These are phyloP conservation scores for Coemansia sp. DNA, from an alignment of 192 early-diverging fungal genomes.

Conservation along the genomic window DNA sequence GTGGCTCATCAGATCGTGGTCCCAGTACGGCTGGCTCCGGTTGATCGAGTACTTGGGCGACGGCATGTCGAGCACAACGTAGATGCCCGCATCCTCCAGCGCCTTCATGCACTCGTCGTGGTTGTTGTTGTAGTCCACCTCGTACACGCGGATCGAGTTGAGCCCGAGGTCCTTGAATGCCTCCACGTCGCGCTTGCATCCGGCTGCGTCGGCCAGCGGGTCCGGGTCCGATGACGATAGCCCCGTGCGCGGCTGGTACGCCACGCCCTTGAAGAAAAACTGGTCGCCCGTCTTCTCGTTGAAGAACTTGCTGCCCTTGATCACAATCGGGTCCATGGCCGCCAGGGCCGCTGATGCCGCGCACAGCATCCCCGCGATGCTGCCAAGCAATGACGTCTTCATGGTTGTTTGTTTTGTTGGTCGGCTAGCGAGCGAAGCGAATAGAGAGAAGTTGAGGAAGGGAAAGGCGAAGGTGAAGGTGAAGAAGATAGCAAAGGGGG, in stretches of 20 bases:
- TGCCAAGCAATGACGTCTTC: slow-evolving; percentile 22
- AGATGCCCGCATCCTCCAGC: slow-evolving; percentile 65
- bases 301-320: slow-evolving; percentile 74
- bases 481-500: background rate
- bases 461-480: background rate
- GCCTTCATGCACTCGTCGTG: slow-evolving; percentile 74
- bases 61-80: slow-evolving; percentile 67
- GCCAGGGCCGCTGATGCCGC: slow-evolving; percentile 14
- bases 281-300: slow-evolving; percentile 70
- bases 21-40: slow-evolving; percentile 62
- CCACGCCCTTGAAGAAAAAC: slow-evolving; percentile 75
- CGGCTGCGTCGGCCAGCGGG: slow-evolving; percentile 62
- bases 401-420: slow-evolving; percentile 5
- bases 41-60: slow-evolving; percentile 65
- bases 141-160: slow-evolving; percentile 74
- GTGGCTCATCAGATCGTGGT: slow-evolving; percentile 57
- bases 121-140: slow-evolving; percentile 62
- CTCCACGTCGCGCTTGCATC: slow-evolving; percentile 65
- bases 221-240: slow-evolving; percentile 47
- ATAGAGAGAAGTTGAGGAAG: background rate
- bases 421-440: too few species aligned
- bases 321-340: slow-evolving; percentile 64
- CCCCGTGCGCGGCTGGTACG: slow-evolving; percentile 66
- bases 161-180: slow-evolving; percentile 67
- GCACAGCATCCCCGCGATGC: slow-evolving; percentile 24